Conservation (phyloP, 2,329 filamentous ascomycete genomes). For the Leptosphaerulina australis region DNA sequence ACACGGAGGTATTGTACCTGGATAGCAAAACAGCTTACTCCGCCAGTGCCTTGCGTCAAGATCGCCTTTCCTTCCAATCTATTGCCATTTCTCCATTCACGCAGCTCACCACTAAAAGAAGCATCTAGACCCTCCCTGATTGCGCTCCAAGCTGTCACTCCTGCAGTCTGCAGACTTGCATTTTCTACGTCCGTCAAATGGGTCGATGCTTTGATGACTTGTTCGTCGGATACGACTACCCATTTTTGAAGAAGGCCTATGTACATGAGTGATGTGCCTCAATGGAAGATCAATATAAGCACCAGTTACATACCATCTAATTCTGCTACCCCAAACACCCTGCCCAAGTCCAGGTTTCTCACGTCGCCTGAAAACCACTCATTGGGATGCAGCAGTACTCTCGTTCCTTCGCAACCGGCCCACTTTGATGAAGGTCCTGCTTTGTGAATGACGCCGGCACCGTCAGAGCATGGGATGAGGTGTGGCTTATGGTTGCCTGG, state of each 20-base stretch:
- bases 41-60: slow-evolving; percentile 65
- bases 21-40: slow-evolving; percentile 47
- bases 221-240: slow-evolving; percentile 27
- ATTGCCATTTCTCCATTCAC: slow-evolving; percentile 12
- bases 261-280: not conserved
- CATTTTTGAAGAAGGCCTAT: slow-evolving; percentile 24
- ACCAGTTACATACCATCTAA: slow-evolving; percentile 41
- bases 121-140: slow-evolving; percentile 13
- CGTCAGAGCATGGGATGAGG: slow-evolving; percentile 30
- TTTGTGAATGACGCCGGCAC: slow-evolving; percentile 34
- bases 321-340: slow-evolving; percentile 15
- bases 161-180: slow-evolving; percentile 29
- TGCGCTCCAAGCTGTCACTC: slow-evolving; percentile 32
- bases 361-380: slow-evolving; percentile 31
- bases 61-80: slow-evolving; percentile 49
- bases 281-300: too few species aligned
- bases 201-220: slow-evolving; percentile 25
- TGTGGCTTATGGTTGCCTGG: slow-evolving; percentile 20
- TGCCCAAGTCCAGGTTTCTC: slow-evolving; percentile 33
- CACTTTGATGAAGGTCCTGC: slow-evolving; percentile 23
- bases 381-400: slow-evolving; percentile 17
- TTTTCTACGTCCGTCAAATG: slow-evolving; percentile 38
- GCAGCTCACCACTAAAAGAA: slow-evolving; percentile 6
- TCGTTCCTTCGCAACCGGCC: slow-evolving; percentile 22
- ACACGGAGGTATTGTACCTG: slow-evolving; percentile 8